Evolutionary conservation across 306 rosid species (phyloP).

Genomic region (Quercus dentata): DNA sequence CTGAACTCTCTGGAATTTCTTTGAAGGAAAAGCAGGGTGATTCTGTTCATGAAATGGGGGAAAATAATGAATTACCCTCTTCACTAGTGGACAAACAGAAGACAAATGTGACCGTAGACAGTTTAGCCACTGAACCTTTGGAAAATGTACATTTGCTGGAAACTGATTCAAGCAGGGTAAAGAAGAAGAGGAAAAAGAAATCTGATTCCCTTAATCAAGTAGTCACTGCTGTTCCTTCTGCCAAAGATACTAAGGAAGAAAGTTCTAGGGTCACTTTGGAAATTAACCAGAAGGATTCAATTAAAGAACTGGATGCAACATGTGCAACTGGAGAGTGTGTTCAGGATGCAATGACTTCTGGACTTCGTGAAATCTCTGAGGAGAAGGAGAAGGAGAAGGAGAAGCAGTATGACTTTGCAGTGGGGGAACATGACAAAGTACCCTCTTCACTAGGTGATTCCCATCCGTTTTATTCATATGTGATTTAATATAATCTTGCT

Average conservation of each 20-base stretch:
- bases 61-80: not conserved
- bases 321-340: slow-evolving; percentile 23
- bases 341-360: slow-evolving; percentile 26
- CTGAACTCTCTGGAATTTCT: slow-evolving; percentile 21
- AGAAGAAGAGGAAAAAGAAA: slow-evolving; percentile 32
- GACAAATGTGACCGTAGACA: slow-evolving; percentile 26
- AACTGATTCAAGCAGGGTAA: slow-evolving; percentile 16
- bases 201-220: slow-evolving; percentile 19
- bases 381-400: slow-evolving; percentile 25
- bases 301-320: slow-evolving; percentile 7
- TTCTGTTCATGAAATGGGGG: slow-evolving; percentile 17
- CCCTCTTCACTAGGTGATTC: slow-evolving; percentile 29
- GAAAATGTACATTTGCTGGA: slow-evolving; percentile 15
- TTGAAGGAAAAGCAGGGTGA: slow-evolving; percentile 27
- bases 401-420: slow-evolving; percentile 28
- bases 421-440: slow-evolving; percentile 11
- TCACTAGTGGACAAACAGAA: slow-evolving; percentile 27
- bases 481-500: not conserved
- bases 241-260: slow-evolving; percentile 35
- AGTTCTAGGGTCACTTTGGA: slow-evolving; percentile 5
- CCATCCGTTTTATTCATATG: slow-evolving; percentile 15
- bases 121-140: slow-evolving; percentile 28
- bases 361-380: slow-evolving; percentile 16
- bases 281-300: slow-evolving; percentile 6
- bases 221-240: slow-evolving; percentile 27